Conservation (phyloP, 2,329 filamentous ascomycete species). For the Emergomyces pasteurianus region DNA sequence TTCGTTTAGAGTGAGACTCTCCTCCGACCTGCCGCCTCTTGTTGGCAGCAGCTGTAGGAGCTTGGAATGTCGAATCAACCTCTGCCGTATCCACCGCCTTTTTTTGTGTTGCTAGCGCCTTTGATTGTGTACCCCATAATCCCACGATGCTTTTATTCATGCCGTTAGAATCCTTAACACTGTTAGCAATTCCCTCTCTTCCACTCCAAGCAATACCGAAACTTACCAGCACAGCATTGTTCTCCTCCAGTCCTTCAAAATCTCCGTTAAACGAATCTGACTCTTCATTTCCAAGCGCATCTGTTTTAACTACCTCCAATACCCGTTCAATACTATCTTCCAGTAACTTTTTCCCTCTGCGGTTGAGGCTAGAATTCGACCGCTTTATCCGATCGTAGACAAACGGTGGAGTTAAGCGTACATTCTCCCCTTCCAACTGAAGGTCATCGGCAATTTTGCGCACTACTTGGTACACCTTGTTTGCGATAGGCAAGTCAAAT, state of each 20-base stretch:
- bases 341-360: conserved; percentile 67
- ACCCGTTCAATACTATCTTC: conserved; percentile 80
- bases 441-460: conserved; percentile 61
- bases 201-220: background rate
- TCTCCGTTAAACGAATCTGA: conserved; percentile 39
- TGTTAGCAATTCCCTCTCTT: conserved; percentile 11
- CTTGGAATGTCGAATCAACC: conserved; percentile 14
- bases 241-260: conserved; percentile 38
- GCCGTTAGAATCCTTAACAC: conserved; percentile 41
- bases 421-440: conserved; percentile 36
- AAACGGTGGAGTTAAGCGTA: conserved; percentile 44
- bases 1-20: conserved; percentile 55
- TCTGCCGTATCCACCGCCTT: conserved; percentile 20
- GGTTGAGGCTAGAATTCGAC: conserved; percentile 76
- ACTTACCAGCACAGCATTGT: conserved; percentile 20
- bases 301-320: conserved; percentile 56
- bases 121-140: conserved; percentile 40
- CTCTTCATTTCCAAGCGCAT: conserved; percentile 46
- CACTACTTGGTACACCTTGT: conserved; percentile 62
- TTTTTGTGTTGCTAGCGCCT: conserved; percentile 13
- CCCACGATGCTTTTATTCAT: conserved; percentile 55
- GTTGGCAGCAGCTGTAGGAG: conserved; percentile 20
- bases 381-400: conserved; percentile 71
- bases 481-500: background rate
- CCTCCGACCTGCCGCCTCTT: conserved; percentile 52